A percentile compares a stretch with the other conserved stretches of the same genome.
These are phyloP conservation scores for Oryza brachyantha DNA, from an alignment of 176 grass and related monocot genomes.

Conservation along the genomic window DNA sequence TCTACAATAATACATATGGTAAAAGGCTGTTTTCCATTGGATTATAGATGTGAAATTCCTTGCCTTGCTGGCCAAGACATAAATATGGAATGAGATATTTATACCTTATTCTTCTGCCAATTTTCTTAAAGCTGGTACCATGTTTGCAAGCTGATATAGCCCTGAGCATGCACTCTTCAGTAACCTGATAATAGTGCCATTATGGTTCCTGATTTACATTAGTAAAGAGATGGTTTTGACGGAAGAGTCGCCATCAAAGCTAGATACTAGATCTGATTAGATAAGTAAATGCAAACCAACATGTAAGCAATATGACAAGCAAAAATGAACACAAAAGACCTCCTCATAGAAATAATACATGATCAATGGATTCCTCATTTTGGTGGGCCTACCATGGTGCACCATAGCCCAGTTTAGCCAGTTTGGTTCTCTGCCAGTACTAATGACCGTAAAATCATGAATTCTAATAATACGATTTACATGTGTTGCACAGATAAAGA, in stretches of 20 bases:
- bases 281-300: not conserved
- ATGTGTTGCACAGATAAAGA: not conserved
- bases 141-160: conserved; percentile 84
- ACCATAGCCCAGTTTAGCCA: not conserved
- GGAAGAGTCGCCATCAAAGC: not conserved
- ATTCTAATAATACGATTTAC: not conserved
- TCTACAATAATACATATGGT: not conserved
- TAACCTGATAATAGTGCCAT: conserved; percentile 55
- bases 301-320: not conserved
- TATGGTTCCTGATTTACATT: conserved; percentile 3
- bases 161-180: conserved; percentile 85
- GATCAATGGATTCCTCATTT: not conserved
- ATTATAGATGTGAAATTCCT: not conserved
- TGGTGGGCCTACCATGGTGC: not conserved
- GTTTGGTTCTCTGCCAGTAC: not conserved
- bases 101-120: conserved; percentile 96
- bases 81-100: not conserved
- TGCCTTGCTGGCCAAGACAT: not conserved
- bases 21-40: not conserved
- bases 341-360: not conserved
- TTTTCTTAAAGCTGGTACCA: conserved; percentile 83
- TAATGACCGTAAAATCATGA: not conserved
- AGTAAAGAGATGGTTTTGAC: not conserved
- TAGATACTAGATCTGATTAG: not conserved
- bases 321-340: not conserved